Percentiles rank a stretch among this genome's conserved stretches.
phyloP scores from a whole-genome alignment of 2,329 filamentous ascomycete species.

The Sphaerulina vaccinii region DNA sequence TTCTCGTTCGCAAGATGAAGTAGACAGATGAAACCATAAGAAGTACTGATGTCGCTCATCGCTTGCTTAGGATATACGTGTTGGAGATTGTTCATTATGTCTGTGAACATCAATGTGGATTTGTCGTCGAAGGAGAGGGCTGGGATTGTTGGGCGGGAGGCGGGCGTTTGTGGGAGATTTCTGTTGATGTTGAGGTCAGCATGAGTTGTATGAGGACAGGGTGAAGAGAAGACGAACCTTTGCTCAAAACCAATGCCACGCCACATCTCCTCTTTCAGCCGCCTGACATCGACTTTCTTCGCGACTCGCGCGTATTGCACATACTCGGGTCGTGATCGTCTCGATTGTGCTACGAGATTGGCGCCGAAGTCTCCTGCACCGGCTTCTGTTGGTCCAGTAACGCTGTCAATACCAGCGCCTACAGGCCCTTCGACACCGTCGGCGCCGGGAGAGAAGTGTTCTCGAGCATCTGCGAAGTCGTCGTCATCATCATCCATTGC shows the following conservation, averaged over 20 bases:
- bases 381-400: slow-evolving; percentile 37
- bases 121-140: slow-evolving; percentile 40
- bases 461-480: slow-evolving; percentile 77
- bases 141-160: slow-evolving; percentile 25
- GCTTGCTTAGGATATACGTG: slow-evolving; percentile 79
- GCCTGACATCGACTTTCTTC: slow-evolving; percentile 65
- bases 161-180: slow-evolving; percentile 17
- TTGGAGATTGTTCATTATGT: slow-evolving; percentile 86
- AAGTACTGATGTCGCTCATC: slow-evolving; percentile 94
- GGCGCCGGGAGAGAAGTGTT: slow-evolving; percentile 70
- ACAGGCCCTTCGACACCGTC: slow-evolving; percentile 43
- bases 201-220: background rate
- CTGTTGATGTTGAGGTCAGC: background rate
- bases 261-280: slow-evolving; percentile 66
- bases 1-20: slow-evolving; percentile 92
- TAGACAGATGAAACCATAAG: slow-evolving; percentile 86
- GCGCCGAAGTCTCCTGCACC: slow-evolving; percentile 54
- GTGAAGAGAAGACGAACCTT: slow-evolving; percentile 16
- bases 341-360: slow-evolving; percentile 61
- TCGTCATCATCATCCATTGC: slow-evolving; percentile 66
- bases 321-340: slow-evolving; percentile 62
- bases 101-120: slow-evolving; percentile 74
- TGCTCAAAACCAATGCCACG: slow-evolving; percentile 56
- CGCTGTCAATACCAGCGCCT: slow-evolving; percentile 34
- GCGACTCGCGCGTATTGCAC: slow-evolving; percentile 65